phyloP scores from a whole-genome alignment of 1,284 basidiomycete species.

The Cutaneotrichosporon arboriforme region DNA sequence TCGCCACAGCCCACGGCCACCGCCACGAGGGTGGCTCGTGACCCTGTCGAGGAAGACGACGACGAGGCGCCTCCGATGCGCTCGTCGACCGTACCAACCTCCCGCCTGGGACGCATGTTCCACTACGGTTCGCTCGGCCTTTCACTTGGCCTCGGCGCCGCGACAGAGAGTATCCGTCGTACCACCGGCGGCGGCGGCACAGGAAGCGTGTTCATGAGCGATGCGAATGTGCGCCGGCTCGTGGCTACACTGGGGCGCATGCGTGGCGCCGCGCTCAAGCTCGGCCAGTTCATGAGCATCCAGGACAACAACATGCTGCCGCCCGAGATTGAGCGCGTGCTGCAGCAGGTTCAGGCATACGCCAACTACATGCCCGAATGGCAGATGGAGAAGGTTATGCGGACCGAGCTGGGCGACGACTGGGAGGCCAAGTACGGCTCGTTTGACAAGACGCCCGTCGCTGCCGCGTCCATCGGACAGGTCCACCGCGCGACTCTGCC shows the following conservation, averaged over 20 bases:
- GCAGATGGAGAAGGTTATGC: slow-evolving; percentile 92
- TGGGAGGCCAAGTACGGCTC: slow-evolving; percentile 69
- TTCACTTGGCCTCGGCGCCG: slow-evolving; percentile 49
- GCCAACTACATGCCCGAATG: slow-evolving; percentile 99
- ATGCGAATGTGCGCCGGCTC: slow-evolving; percentile 80
- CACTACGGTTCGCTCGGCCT: slow-evolving; percentile 69
- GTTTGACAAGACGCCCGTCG: slow-evolving; percentile 85
- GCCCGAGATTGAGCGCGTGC: slow-evolving; percentile 79
- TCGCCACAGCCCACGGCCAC: no score
- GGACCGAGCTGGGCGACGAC: slow-evolving; percentile 63
- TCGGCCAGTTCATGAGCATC: slow-evolving; percentile 96
- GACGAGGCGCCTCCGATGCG: slow-evolving; percentile 37
- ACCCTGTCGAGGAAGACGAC: not conserved
- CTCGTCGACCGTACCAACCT: slow-evolving; percentile 65
- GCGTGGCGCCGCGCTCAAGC: slow-evolving; percentile 92
- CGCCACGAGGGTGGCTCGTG: no score
- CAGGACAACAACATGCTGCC: slow-evolving; percentile 90
- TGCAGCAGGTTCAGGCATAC: slow-evolving; percentile 85
- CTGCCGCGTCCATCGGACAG: slow-evolving; percentile 95
- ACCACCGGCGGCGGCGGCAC: slow-evolving; percentile 34
- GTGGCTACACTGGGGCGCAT: slow-evolving; percentile 89
- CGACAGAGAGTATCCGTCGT: slow-evolving; percentile 49
- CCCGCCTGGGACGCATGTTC: slow-evolving; percentile 75
- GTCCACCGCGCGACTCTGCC: slow-evolving; percentile 75
- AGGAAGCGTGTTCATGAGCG: slow-evolving; percentile 68